phyloP scores from a whole-genome alignment of 352 stramenopile genomes.

The Globisporangium middletonii region DNA sequence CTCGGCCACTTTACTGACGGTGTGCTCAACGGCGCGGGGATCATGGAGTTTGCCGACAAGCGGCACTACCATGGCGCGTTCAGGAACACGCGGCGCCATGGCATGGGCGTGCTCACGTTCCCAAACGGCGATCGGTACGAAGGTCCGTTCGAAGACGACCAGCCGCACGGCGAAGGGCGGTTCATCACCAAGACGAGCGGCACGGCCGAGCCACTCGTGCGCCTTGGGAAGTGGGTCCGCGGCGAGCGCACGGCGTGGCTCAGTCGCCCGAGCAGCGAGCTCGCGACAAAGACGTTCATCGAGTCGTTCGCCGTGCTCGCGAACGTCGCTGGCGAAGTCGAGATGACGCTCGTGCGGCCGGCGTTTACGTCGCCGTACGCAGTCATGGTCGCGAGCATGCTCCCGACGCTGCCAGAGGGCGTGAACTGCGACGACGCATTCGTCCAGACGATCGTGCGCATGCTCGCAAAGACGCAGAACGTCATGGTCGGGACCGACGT shows the following conservation, averaged over 20 bases:
- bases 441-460: constrained; percentile 58
- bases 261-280: constrained; percentile 58
- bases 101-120: constrained; percentile 77
- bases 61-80: constrained; percentile 68
- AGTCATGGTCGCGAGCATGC: constrained; percentile 70
- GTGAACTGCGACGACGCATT: constrained; percentile 62
- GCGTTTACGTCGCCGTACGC: constrained; percentile 76
- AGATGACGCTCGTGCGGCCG: constrained; percentile 55
- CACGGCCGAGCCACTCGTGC: constrained; percentile 50
- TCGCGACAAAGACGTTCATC: constrained; percentile 70
- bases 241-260: constrained; percentile 64
- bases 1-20: constrained; percentile 49
- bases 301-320: constrained; percentile 52
- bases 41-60: constrained; percentile 66
- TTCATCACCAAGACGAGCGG: constrained; percentile 35
- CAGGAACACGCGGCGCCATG: constrained; percentile 51
- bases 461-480: constrained; percentile 76
- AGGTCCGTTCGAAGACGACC: constrained; percentile 81
- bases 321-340: constrained; percentile 41
- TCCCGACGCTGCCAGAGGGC: constrained; percentile 64
- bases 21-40: constrained; percentile 43
- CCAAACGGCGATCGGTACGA: constrained; percentile 88
- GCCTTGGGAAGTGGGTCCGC: constrained; percentile 51
- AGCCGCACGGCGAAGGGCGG: constrained; percentile 81
- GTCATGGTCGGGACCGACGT: constrained; percentile 60